Evolutionary conservation across 768 basidiomycete species (phyloP), one percentile per base, ranked within the genome.

Genomic region (Lactifluus hygrophoroides): DNA sequence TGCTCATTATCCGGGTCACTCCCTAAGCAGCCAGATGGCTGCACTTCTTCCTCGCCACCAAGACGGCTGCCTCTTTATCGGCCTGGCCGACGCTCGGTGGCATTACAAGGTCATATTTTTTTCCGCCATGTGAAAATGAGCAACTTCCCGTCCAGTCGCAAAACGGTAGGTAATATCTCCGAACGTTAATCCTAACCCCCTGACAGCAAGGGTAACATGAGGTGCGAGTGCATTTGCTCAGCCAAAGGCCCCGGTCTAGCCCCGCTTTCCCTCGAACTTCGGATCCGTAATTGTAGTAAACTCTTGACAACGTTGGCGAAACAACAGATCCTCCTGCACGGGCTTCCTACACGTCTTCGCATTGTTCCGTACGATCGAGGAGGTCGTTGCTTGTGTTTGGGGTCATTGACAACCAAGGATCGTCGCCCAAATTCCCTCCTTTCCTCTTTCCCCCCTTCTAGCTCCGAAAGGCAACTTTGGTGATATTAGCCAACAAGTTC

Each of bases 321-420:
- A 48, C 38, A 25, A 48, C 38, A 25, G 51, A 44, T 32, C 51
- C 42, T 32, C 50, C 46, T 32, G 11, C 23, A 32, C 6, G 28
- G 5, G 27, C 32, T 43, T 59, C 52, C 11, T 54, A 34, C 53
- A 38, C 52, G 32, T 54, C 52, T 44, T 44, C 58, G 58, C 52
- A 37, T 25, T 54, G 47, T 54, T 59, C 58, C 53, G 58, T 54
- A n/a, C 28, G 58, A 54, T 54, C 58, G 47, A 59, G 47, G 35
- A 35, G 27, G 46, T 11, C 38, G 17, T 17, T 58, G 40, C 38
- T 49, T 51, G 57, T 37, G 57, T 59, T 59, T 59, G 42, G 47
- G 53, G 53, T 44, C 58, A 49, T 50, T 59, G 58, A 42, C 47
- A 50, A 54, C 53, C n/a, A 40, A 50, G 53, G 58, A 59, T 59